Conservation (phyloP, 257 asterid genomes). For the Solanum commersonii region DNA sequence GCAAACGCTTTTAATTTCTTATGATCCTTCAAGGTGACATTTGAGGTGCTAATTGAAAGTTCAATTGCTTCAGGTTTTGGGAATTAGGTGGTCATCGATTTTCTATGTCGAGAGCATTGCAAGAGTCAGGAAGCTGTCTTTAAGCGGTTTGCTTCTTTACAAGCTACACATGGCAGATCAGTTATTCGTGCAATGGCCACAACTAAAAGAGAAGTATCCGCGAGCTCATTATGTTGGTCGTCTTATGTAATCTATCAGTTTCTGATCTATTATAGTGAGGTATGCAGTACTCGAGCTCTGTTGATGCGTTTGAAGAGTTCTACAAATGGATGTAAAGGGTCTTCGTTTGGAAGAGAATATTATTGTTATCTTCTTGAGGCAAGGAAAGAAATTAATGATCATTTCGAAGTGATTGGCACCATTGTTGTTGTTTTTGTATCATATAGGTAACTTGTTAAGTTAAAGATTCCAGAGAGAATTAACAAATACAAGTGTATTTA, state of each 20-base stretch:
- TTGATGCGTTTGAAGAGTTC: background rate
- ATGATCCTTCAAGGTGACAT: background rate
- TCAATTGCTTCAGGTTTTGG: constrained; percentile 37
- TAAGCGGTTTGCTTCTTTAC: constrained; percentile 80
- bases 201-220: constrained; percentile 63
- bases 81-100: constrained; percentile 77
- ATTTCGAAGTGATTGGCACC: background rate
- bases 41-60: background rate
- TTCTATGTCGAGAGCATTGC: constrained; percentile 96
- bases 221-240: constrained; percentile 76
- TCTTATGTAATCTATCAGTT: constrained; percentile 43
- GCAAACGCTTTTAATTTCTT: background rate
- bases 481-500: background rate
- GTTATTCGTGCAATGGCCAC: constrained; percentile 92
- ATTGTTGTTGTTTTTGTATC: background rate
- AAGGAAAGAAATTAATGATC: background rate
- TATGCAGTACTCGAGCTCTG: background rate
- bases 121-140: constrained; percentile 77
- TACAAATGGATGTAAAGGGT: background rate
- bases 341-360: background rate
- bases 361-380: background rate
- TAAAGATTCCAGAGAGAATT: background rate
- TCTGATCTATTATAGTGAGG: background rate
- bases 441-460: background rate
- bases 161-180: constrained; percentile 76